A percentile compares a stretch with the other conserved stretches of the same genome.
Conservation (phyloP, 176 grass and related monocot genomes). For the Oryza glaberrima region DNA sequence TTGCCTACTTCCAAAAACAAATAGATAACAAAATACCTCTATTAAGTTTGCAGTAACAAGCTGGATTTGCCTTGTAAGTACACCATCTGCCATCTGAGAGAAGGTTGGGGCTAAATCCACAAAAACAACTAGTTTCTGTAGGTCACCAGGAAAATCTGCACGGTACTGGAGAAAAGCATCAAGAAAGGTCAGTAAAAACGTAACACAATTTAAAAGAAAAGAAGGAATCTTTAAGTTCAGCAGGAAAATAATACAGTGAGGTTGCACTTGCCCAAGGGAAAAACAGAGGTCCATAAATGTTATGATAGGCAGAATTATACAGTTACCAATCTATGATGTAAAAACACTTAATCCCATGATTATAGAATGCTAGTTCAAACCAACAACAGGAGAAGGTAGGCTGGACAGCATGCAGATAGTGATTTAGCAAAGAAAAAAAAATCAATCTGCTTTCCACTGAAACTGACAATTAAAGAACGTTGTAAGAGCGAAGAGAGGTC, state of each 20-base stretch:
- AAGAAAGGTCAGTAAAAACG: slow-evolving; percentile 33
- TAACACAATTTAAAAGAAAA: slow-evolving; percentile 18
- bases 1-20: slow-evolving; percentile 9
- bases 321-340: slow-evolving; percentile 22
- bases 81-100: slow-evolving; percentile 70
- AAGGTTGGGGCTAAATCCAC: slow-evolving; percentile 89
- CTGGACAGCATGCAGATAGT: slow-evolving; percentile 1
- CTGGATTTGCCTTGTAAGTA: slow-evolving; percentile 77
- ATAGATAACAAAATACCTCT: slow-evolving; percentile 45
- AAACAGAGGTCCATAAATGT: slow-evolving; percentile 13
- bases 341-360: neutral
- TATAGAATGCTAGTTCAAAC: neutral
- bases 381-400: neutral
- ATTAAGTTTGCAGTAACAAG: slow-evolving; percentile 69
- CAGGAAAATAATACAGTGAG: neutral
- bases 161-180: slow-evolving; percentile 78
- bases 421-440: neutral
- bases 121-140: slow-evolving; percentile 78
- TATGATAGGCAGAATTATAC: slow-evolving; percentile 15
- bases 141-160: slow-evolving; percentile 81
- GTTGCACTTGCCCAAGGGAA: neutral
- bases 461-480: neutral
- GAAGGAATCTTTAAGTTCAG: neutral
- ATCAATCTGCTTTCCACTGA: neutral
- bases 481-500: neutral